These are phyloP conservation scores for Aspergillus tanneri DNA, from an alignment of 2,329 filamentous ascomycete genomes.

Conservation along the genomic window DNA sequence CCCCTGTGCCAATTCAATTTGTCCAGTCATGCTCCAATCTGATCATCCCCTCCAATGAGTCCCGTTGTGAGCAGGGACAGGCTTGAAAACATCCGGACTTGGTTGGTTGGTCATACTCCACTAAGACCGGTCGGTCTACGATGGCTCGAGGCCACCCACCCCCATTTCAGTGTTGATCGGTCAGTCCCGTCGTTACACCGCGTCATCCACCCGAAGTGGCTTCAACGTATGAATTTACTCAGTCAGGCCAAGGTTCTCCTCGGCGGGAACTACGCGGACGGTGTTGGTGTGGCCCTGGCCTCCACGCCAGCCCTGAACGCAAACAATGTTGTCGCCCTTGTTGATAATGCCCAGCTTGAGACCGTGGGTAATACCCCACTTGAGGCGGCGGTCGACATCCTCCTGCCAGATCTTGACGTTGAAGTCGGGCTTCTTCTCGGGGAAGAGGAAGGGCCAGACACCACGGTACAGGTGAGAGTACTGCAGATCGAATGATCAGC, in stretches of 20 bases:
- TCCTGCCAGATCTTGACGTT: conserved; percentile 93
- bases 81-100: conserved; percentile 11
- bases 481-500: conserved; percentile 32
- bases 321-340: conserved; percentile 70
- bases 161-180: background rate
- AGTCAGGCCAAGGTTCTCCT: conserved; percentile 44
- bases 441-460: conserved; percentile 96
- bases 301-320: conserved; percentile 67
- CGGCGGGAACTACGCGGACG: conserved; percentile 51
- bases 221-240: conserved; percentile 27
- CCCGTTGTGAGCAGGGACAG: conserved; percentile 4
- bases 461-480: conserved; percentile 96
- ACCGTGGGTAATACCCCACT: conserved; percentile 90
- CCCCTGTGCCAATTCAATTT: conserved; percentile 2
- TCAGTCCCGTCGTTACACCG: conserved; percentile 18
- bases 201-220: conserved; percentile 11
- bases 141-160: conserved; percentile 6
- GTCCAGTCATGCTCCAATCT: conserved; percentile 6
- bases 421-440: conserved; percentile 93
- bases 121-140: conserved; percentile 19
- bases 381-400: conserved; percentile 95
- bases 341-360: conserved; percentile 78
- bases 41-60: too few species aligned
- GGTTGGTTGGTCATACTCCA: conserved; percentile 11
- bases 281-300: conserved; percentile 70